Conservation (phyloP, 225 moss, liverwort and hornwort genomes). For the Polytrichum commune region DNA sequence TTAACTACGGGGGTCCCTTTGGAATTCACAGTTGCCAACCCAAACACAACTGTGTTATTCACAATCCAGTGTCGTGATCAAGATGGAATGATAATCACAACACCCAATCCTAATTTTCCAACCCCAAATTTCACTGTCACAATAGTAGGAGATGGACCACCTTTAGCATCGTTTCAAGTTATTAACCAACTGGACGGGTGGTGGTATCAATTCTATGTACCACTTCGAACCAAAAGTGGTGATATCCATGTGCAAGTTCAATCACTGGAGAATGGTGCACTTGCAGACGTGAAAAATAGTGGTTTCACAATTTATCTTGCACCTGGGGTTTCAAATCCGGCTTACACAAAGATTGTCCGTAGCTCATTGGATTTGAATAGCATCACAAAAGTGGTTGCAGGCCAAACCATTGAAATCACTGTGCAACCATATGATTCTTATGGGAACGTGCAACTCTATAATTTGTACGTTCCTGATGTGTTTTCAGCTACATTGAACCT, state of each 20-base stretch:
- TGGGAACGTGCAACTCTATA: slow-evolving; percentile 42
- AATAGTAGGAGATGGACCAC: slow-evolving; percentile 12
- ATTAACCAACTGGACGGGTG: slow-evolving; percentile 20
- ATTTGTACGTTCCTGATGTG: slow-evolving; percentile 25
- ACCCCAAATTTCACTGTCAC: slow-evolving; percentile 26
- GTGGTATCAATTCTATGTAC: slow-evolving; percentile 25
- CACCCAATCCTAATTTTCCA: slow-evolving; percentile 20
- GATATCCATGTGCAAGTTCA: slow-evolving; percentile 30
- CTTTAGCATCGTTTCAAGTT: slow-evolving; percentile 9
- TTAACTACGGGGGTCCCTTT: slow-evolving; percentile 24
- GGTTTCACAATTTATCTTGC: slow-evolving; percentile 43
- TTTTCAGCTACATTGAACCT: slow-evolving; percentile 30
- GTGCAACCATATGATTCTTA: slow-evolving; percentile 38
- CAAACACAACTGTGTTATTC: slow-evolving; percentile 13
- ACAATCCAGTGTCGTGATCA: slow-evolving; percentile 38
- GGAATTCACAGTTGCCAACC: slow-evolving; percentile 13
- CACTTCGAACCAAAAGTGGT: slow-evolving; percentile 11
- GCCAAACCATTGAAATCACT: slow-evolving; percentile 20
- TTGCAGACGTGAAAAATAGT: slow-evolving; percentile 33
- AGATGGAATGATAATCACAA: slow-evolving; percentile 33
- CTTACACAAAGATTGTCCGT: slow-evolving; percentile 26
- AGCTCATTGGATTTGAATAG: slow-evolving; percentile 10
- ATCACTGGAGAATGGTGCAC: slow-evolving; percentile 9
- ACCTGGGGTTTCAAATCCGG: slow-evolving; percentile 26
- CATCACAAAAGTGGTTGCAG: slow-evolving; percentile 24